Evolutionary conservation across 129 eudicot genomes (phyloP).

Genomic region (Arctium lappa): DNA sequence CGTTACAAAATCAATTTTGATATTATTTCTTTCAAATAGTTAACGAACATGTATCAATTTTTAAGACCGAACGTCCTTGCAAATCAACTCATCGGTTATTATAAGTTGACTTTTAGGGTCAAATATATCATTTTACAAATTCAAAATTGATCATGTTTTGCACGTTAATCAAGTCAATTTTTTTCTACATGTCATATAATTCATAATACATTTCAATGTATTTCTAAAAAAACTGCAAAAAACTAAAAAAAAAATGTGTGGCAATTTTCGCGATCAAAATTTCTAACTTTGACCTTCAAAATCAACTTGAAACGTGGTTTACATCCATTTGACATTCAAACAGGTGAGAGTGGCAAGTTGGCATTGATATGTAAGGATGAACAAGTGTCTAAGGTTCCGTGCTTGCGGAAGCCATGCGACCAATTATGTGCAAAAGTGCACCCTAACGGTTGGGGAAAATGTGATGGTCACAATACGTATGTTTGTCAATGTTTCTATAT

Average conservation of each 20-base stretch:
- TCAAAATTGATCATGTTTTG: background rate
- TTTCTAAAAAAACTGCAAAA: background rate
- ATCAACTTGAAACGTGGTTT: background rate
- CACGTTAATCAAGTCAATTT: background rate
- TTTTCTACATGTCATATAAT: background rate
- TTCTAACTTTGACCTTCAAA: slow-evolving; percentile 4
- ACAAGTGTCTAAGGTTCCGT: slow-evolving; percentile 19
- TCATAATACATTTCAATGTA: background rate
- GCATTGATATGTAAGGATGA: slow-evolving; percentile 27
- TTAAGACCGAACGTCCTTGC: background rate
- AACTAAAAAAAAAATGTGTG: background rate
- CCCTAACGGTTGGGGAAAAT: slow-evolving; percentile 27
- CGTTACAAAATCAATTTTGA: background rate
- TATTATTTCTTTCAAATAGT: background rate
- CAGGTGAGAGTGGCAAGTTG: slow-evolving; percentile 23
- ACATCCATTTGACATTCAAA: slow-evolving; percentile 14
- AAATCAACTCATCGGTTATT: slow-evolving; percentile 7
- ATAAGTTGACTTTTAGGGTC: slow-evolving; percentile 3
- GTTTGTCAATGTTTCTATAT: slow-evolving; percentile 33
- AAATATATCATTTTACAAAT: background rate
- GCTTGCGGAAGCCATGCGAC: slow-evolving; percentile 20
- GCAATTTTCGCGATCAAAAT: background rate
- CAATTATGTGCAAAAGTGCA: slow-evolving; percentile 18
- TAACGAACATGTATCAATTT: background rate
- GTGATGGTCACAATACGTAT: slow-evolving; percentile 4